Base-by-base conservation (phyloP, 352 stramenopile genomes). In the Globisporangium mamillatum region DNA sequence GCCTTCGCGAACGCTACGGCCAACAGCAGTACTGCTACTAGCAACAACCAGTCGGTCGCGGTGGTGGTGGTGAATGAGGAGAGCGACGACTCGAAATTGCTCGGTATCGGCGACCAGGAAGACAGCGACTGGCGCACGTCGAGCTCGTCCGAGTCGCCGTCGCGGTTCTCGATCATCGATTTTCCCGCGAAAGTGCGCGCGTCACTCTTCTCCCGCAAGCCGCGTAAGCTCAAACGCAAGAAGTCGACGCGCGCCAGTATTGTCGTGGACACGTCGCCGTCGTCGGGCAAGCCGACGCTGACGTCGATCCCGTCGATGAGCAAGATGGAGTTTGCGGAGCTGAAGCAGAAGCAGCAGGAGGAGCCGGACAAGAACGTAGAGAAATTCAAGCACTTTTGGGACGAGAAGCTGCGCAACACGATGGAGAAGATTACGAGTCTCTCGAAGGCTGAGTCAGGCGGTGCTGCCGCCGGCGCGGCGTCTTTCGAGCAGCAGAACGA, bases 381-480 rank as follows among this genome's bases (percentile, higher is more conserved):
- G 64, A 85, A 77, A 27, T 94, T 94, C 75, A 87, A 88, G 52
- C 74, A 75, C 20, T 91, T 91, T 48, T 94, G 87, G 87, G 80
- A 91, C 69, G 83, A 92, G 38, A 93, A 92, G 56, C 78, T 94
- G 4, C 82, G 80, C 1, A 66, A 50, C 44, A 84, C 82, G 7
- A 88, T 89, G 84, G 80, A 89, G 18, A 71, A 78, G 63, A 67
- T 93, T 14, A 68, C 77, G 22, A 77, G 68, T 29, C 72, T 71
- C 1, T 53, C 66, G 7, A 80, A 76, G 34, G 64, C 29, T 10
- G 74, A 77, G 4, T 56, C 65, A 1, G 44, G 54, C 32, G 55
- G 16, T 2, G 16, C 2, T 8, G 8, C 0, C 18, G 8, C 20
- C 20, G 14, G 62, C 61, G 38, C 46, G 27, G 68, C 56, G 29